phyloP scores from a whole-genome alignment of 2,329 filamentous ascomycete genomes.

The Helminthosporium solani region DNA sequence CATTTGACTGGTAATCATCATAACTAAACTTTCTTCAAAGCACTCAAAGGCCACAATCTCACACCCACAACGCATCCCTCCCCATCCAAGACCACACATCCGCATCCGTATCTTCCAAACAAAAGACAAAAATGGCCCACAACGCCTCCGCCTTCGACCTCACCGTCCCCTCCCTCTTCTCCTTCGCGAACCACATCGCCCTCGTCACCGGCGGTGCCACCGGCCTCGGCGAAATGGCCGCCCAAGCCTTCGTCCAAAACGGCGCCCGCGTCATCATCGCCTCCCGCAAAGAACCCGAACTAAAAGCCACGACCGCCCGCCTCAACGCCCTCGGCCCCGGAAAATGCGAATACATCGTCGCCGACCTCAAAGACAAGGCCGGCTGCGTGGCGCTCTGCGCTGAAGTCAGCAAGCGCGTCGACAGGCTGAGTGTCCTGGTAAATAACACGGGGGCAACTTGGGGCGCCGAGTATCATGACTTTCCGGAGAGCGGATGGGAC shows the following conservation, averaged over 20 bases:
- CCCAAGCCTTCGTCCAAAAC: slow-evolving; percentile 55
- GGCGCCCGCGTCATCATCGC: slow-evolving; percentile 56
- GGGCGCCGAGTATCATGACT: slow-evolving; percentile 59
- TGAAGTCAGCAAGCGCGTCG: slow-evolving; percentile 49
- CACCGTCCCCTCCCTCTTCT: slow-evolving; percentile 35
- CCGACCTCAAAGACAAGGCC: slow-evolving; percentile 55
- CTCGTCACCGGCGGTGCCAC: slow-evolving; percentile 55
- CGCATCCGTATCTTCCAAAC: not conserved
- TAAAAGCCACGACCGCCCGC: slow-evolving; percentile 49
- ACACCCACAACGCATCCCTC: too few relatives aligned
- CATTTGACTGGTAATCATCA: too few relatives aligned
- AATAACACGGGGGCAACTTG: slow-evolving; percentile 58
- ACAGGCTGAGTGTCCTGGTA: slow-evolving; percentile 50
- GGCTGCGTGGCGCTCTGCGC: slow-evolving; percentile 51
- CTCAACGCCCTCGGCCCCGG: slow-evolving; percentile 55
- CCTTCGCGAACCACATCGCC: slow-evolving; percentile 44
- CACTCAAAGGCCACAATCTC: too few relatives aligned
- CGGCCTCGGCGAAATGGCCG: slow-evolving; percentile 57
- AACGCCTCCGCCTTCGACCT: slow-evolving; percentile 36
- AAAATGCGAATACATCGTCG: slow-evolving; percentile 53
- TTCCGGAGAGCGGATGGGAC: slow-evolving; percentile 59
- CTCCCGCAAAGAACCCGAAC: slow-evolving; percentile 54
- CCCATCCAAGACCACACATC: not conserved
- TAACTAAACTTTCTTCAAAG: too few relatives aligned
- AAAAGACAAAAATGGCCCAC: slow-evolving; percentile 26